Base-by-base conservation (phyloP, 768 basidiomycete species). In the Panus rudis region DNA sequence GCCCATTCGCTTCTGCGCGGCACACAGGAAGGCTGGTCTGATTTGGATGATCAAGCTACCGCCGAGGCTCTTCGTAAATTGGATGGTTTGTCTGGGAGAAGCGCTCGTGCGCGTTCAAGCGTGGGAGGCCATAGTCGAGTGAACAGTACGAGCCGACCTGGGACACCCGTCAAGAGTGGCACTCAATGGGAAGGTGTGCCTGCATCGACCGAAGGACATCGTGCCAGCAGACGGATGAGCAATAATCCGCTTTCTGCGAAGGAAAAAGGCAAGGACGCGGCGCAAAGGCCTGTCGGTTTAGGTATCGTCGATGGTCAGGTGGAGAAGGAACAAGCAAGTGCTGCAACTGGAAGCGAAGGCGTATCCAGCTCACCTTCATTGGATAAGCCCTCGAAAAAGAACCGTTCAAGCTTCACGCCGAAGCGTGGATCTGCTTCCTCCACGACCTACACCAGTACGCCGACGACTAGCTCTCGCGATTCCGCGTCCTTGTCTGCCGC, bases 401-500 rank as follows among this genome's bases (percentile, higher is more conserved):
- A 73, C 33, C 76, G 87, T 42, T 72, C 81, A 42, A 87, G 83
- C 57, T 83, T 86, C 60, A 82, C 80, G n/a, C 75, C 83, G 25
- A 92, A 93, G 63, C 82, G 91, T 43, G 84, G 84, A 45, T 93
- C 91, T 19, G 81, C 88, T 8, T 92, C 91, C 5, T 94, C 91
- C 3, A 85, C 91, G 17, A 92, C 77, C 30, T 84, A 90, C 63
- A 75, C 85, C 14, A 81, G 81, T 61, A 91, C 81, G 19, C 84
- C 79, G 32, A 77, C 73, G 13, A 63, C 62, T n/a, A 86, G 84
- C 54, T 92, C 90, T 41, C 76, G 88, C 46, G 91, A 94, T 65
- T 93, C 90, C 4, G 83, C 84, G 16, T 85, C 84, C 1, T 74
- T 88, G 63, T 89, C 88, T 32, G 74, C 76, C 10, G 76, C 78